phyloP scores from a whole-genome alignment of 768 basidiomycete species.

The Kwoniella heveanensis region DNA sequence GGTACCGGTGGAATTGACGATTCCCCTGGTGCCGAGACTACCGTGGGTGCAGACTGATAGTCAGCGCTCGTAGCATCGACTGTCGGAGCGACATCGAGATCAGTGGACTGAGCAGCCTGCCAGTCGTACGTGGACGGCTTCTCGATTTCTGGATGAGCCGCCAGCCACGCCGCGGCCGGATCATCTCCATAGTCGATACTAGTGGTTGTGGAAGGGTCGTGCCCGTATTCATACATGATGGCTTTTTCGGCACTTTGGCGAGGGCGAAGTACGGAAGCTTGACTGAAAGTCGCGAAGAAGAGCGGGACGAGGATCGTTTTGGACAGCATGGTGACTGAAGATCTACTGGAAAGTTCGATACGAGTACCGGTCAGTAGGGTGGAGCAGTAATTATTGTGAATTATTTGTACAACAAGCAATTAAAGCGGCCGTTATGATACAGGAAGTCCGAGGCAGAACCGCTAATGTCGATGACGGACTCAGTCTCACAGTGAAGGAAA shows the following conservation, averaged over 20 bases:
- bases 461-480: too few relatives aligned
- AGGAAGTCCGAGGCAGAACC: too few relatives aligned
- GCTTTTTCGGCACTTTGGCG: neutral
- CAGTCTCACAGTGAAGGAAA: too few relatives aligned
- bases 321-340: neutral
- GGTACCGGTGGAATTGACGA: neutral
- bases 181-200: neutral
- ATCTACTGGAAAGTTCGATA: too few relatives aligned
- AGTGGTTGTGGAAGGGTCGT: neutral
- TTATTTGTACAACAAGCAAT: too few relatives aligned
- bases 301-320: neutral
- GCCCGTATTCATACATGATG: slow-evolving; percentile 1
- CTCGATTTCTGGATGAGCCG: neutral
- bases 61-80: neutral
- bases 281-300: neutral
- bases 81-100: neutral
- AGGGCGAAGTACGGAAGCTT: neutral
- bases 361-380: too few relatives aligned
- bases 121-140: neutral
- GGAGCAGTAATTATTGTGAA: too few relatives aligned
- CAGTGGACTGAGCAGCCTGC: neutral
- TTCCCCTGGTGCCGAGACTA: neutral
- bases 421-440: too few relatives aligned
- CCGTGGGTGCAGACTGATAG: neutral
- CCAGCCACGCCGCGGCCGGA: neutral